Conservation (phyloP, 2,329 filamentous ascomycete species). For the Talaromyces sp. region DNA sequence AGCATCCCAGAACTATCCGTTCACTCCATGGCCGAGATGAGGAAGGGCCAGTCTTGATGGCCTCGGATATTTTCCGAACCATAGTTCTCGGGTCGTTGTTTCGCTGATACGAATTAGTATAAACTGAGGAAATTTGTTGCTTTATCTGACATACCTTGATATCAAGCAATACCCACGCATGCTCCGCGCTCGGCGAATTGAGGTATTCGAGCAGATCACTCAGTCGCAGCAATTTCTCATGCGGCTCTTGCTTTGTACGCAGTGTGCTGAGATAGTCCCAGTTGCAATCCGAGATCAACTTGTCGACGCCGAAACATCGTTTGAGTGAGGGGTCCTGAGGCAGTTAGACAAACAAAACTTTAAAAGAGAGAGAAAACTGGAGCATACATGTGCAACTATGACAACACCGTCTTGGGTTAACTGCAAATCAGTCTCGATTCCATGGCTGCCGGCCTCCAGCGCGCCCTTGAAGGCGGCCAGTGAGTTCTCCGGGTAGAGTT, state of each 20-base stretch:
- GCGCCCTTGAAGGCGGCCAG: constrained; percentile 73
- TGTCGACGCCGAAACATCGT: constrained; percentile 73
- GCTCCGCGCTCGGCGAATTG: constrained; percentile 56
- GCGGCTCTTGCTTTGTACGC: constrained; percentile 62
- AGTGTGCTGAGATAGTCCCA: constrained; percentile 69
- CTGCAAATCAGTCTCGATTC: constrained; percentile 84
- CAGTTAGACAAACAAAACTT: background rate
- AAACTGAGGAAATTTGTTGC: background rate
- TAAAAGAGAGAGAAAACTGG: background rate
- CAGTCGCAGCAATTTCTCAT: constrained; percentile 68
- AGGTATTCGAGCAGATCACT: constrained; percentile 70
- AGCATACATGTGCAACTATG: constrained; percentile 70
- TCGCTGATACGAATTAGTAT: constrained; percentile 13
- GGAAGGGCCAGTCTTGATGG: constrained; percentile 45
- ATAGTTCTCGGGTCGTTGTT: constrained; percentile 55
- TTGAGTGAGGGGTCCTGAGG: constrained; percentile 66
- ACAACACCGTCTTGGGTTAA: constrained; percentile 76
- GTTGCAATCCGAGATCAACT: constrained; percentile 68
- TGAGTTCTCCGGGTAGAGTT: constrained; percentile 76
- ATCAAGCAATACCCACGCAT: constrained; percentile 79
- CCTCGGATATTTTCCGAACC: constrained; percentile 62
- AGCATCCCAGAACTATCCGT: constrained; percentile 74
- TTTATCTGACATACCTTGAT: constrained; percentile 62
- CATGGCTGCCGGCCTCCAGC: constrained; percentile 68
- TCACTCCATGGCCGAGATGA: constrained; percentile 59